phyloP scores from a whole-genome alignment of 495 filamentous ascomycete genomes.

The Tuber indicum region DNA sequence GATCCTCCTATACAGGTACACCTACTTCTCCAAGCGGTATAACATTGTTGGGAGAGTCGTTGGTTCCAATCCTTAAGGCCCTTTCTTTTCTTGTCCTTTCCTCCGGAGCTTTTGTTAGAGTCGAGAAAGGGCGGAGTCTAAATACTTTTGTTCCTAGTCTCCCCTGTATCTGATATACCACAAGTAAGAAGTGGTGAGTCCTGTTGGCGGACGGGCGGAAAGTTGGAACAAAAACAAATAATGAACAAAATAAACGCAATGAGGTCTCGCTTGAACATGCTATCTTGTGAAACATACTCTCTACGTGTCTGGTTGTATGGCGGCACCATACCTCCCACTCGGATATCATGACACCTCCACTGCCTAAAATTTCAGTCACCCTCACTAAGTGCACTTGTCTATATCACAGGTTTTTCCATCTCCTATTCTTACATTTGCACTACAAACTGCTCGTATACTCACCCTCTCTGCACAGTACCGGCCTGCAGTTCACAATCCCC shows the following conservation, averaged over 20 bases:
- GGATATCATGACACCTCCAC: background rate
- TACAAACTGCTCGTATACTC: background rate
- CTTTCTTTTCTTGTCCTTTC: background rate
- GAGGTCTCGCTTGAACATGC: background rate
- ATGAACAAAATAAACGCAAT: background rate
- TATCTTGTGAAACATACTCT: background rate
- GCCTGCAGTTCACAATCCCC: background rate
- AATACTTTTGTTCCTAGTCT: background rate
- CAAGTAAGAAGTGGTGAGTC: background rate
- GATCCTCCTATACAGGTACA: constrained; percentile 47
- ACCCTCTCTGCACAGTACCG: background rate
- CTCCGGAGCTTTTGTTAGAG: background rate
- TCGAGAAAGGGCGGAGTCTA: background rate
- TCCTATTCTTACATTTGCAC: background rate
- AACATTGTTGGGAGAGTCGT: constrained; percentile 80
- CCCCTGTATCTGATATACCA: background rate
- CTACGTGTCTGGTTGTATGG: background rate
- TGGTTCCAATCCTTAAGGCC: constrained; percentile 46
- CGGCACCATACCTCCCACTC: background rate
- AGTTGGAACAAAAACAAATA: background rate
- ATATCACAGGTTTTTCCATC: background rate
- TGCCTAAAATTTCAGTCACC: background rate
- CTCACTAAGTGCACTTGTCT: background rate
- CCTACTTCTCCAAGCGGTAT: constrained; percentile 93
- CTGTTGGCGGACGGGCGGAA: background rate